These are phyloP conservation scores for Microbotryum violaceum DNA, from an alignment of 1,284 basidiomycete species.

Conservation along the genomic window DNA sequence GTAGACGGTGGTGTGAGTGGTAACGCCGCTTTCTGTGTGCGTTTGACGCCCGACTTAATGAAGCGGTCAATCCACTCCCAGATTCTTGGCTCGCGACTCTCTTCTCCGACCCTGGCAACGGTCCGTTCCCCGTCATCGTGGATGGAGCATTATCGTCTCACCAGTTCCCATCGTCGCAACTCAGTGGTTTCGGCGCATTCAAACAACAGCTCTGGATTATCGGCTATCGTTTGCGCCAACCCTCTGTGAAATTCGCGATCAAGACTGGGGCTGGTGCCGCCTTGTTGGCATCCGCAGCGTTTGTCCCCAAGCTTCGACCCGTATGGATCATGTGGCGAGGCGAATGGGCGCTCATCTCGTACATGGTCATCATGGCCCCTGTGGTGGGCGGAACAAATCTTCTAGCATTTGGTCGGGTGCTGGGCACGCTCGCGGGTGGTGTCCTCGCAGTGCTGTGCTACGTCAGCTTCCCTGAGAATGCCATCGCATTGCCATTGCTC, in stretches of 20 bases:
- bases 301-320: slow-evolving; percentile 44
- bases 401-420: slow-evolving; percentile 54
- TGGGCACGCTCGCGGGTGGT: slow-evolving; percentile 53
- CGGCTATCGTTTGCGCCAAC: slow-evolving; percentile 60
- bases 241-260: slow-evolving; percentile 77
- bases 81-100: too few relatives aligned
- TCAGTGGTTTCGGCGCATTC: slow-evolving; percentile 40
- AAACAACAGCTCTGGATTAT: slow-evolving; percentile 63
- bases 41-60: too few relatives aligned
- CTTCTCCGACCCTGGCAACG: too few relatives aligned
- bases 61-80: too few relatives aligned
- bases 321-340: slow-evolving; percentile 73
- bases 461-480: slow-evolving; percentile 59
- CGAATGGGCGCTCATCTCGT: slow-evolving; percentile 85
- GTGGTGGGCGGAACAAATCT: slow-evolving; percentile 59
- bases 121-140: slow-evolving; percentile 23
- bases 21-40: too few relatives aligned
- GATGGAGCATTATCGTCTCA: slow-evolving; percentile 27
- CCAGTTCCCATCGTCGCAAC: slow-evolving; percentile 1
- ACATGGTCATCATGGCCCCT: slow-evolving; percentile 77
- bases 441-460: not conserved
- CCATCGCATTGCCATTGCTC: slow-evolving; percentile 65
- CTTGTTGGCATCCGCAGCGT: slow-evolving; percentile 26
- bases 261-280: slow-evolving; percentile 58
- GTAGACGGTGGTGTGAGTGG: too few relatives aligned